These are phyloP conservation scores for Epichloe bromicola DNA, from an alignment of 2,329 filamentous ascomycete species.

Conservation along the genomic window DNA sequence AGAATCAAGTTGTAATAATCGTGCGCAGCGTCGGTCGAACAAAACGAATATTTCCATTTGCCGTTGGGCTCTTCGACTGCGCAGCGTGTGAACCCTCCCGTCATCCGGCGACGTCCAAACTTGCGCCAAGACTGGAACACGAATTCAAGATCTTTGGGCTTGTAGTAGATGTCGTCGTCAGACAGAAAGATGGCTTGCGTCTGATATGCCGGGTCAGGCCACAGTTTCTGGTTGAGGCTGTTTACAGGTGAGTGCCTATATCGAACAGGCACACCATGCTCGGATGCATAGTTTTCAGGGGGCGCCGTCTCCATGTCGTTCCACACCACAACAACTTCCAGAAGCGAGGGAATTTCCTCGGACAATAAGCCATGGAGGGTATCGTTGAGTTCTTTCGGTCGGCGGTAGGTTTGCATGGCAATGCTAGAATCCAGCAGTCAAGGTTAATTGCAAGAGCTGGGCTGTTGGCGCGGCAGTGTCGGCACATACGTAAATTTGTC, in stretches of 20 bases:
- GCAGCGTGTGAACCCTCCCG: conserved; percentile 25
- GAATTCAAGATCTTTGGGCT: conserved; percentile 25
- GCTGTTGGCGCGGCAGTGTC: background rate
- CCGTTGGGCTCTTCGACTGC: conserved; percentile 12
- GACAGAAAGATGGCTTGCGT: conserved; percentile 27
- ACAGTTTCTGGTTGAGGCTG: conserved; percentile 26
- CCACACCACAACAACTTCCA: conserved; percentile 26
- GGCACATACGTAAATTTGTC: conserved; percentile 20
- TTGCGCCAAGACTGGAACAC: conserved; percentile 27
- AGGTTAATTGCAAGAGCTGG: background rate
- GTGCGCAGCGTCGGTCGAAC: conserved; percentile 13
- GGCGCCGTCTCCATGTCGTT: conserved; percentile 19
- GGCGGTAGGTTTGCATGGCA: conserved; percentile 23
- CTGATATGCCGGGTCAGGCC: conserved; percentile 21
- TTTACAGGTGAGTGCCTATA: conserved; percentile 20
- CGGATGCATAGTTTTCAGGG: conserved; percentile 18
- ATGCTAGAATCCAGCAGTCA: conserved; percentile 15
- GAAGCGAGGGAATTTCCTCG: conserved; percentile 21
- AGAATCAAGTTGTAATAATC: conserved; percentile 24
- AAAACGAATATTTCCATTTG: conserved; percentile 20
- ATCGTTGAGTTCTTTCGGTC: conserved; percentile 21
- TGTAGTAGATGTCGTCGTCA: conserved; percentile 27
- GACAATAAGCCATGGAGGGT: conserved; percentile 17
- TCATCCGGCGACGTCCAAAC: conserved; percentile 21
- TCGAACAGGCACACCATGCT: conserved; percentile 19